phyloP scores from a whole-genome alignment of 306 rosid genomes.

The Pyrus pyrifolia region DNA sequence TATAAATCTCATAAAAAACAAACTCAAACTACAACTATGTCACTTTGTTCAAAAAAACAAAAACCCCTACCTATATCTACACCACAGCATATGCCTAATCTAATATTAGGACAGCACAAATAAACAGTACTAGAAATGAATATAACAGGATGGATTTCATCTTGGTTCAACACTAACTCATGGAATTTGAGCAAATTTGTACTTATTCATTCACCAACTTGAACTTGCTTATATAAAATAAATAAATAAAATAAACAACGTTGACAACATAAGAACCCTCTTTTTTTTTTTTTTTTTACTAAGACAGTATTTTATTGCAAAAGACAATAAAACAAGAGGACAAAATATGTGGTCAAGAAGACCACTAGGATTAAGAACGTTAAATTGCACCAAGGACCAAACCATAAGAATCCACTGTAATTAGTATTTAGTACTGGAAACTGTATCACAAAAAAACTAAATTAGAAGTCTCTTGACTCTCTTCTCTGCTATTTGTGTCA shows the following conservation, averaged over 20 bases:
- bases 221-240: not conserved
- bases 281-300: no score
- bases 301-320: no score
- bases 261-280: not conserved
- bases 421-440: not conserved
- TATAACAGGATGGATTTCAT: not conserved
- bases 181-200: not conserved
- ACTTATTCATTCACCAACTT: not conserved
- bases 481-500: no score
- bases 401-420: not conserved
- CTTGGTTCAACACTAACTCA: not conserved
- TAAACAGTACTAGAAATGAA: not conserved
- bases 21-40: not conserved
- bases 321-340: no score
- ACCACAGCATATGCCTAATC: not conserved
- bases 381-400: not conserved
- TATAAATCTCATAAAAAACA: not conserved
- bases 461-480: not conserved
- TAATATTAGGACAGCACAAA: not conserved
- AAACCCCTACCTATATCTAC: not conserved
- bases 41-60: not conserved
- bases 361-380: no score
- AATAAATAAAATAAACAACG: not conserved
- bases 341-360: no score
- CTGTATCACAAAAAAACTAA: not conserved